phyloP scores from a whole-genome alignment of 129 eudicot species.

The Helianthus annuus region HanXRQr2.0-SUNRISE NC_035441.2:156915359-156915858 shows the following conservation, averaged over 20 bases:
- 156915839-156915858: too few species aligned
- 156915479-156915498: neutral
- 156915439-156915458: neutral
- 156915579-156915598: too few species aligned
- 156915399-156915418: neutral
- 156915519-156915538: neutral
- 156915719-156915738: neutral
- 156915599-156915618: neutral
- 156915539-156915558: neutral
- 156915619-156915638: too few species aligned
- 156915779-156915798: too few species aligned
- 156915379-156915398: too few species aligned
- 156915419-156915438: neutral
- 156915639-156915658: neutral
- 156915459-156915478: neutral
- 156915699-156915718: slow-evolving; percentile 5
- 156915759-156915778: neutral
- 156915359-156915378: too few species aligned
- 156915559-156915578: neutral
- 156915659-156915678: neutral
- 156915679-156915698: neutral
- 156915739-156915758: neutral
- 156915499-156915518: neutral
- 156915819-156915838: neutral
- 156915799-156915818: neutral